Conservation (phyloP, 805 yeast species). For the Myxozyma monticola region DNA sequence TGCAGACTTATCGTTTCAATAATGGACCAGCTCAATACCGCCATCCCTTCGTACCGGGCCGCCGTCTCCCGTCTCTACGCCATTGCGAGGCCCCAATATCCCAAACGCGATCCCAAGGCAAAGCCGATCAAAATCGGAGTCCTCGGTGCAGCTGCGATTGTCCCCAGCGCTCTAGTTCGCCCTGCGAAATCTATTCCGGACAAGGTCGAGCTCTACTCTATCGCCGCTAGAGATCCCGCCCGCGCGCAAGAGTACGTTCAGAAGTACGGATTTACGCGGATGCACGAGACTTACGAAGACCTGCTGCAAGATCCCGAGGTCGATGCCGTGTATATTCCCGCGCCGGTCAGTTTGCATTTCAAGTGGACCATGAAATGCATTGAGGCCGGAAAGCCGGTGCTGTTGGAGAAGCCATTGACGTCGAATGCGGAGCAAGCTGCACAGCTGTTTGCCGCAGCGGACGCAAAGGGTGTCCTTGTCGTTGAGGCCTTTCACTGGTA, state of each 20-base stretch:
- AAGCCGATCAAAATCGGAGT: conserved; percentile 22
- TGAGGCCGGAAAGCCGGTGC: conserved; percentile 23
- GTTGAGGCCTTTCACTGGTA: conserved; percentile 29
- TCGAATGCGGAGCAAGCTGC: conserved; percentile 24
- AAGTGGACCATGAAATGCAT: conserved; percentile 28
- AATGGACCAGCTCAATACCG: too few relatives aligned
- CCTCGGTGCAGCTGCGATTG: conserved; percentile 27
- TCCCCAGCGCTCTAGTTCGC: conserved; percentile 19
- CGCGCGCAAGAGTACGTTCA: conserved; percentile 20
- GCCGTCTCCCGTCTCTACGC: too few relatives aligned
- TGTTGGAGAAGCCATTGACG: conserved; percentile 25
- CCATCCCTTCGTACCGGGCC: too few relatives aligned
- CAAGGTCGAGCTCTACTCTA: conserved; percentile 8
- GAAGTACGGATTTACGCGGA: conserved; percentile 10
- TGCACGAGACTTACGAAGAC: conserved; percentile 19
- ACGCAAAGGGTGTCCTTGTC: conserved; percentile 14
- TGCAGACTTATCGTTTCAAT: too few relatives aligned
- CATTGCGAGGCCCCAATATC: too few relatives aligned
- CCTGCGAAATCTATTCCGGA: conserved; percentile 25
- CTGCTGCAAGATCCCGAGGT: conserved; percentile 21
- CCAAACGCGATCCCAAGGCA: too few relatives aligned
- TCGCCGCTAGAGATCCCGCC: conserved; percentile 21
- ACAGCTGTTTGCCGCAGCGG: conserved; percentile 17
- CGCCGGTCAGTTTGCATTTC: conserved; percentile 27
- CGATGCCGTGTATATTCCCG: conserved; percentile 27